These are phyloP conservation scores for Heterobasidion irregulare DNA, from an alignment of 1,284 basidiomycete genomes.

Conservation along the genomic window DNA sequence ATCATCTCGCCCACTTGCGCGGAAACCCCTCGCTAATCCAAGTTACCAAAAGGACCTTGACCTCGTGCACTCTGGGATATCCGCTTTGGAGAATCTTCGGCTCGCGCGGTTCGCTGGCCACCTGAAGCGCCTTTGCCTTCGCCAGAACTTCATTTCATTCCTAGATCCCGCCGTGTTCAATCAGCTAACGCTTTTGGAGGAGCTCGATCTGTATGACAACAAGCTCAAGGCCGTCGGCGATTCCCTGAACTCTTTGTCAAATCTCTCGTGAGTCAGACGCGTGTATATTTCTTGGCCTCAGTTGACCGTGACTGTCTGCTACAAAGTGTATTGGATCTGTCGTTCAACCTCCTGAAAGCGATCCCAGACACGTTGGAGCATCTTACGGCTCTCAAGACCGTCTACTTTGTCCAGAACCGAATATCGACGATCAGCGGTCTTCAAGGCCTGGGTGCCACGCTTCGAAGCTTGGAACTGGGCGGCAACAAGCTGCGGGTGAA, in stretches of 20 bases:
- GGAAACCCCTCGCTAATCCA: not conserved
- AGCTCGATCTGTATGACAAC: conserved; percentile 96
- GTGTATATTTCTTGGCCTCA: not conserved
- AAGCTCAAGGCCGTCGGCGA: conserved; percentile 70
- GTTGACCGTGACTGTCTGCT: not conserved
- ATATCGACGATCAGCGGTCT: conserved; percentile 75
- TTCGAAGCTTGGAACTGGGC: conserved; percentile 87
- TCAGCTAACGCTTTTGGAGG: conserved; percentile 67
- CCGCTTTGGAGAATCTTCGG: conserved; percentile 53
- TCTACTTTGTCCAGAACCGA: conserved; percentile 97
- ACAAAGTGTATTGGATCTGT: conserved; percentile 78
- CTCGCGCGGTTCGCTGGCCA: conserved; percentile 64
- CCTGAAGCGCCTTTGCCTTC: conserved; percentile 75
- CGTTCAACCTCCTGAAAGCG: conserved; percentile 84
- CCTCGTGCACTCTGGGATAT: conserved; percentile 78
- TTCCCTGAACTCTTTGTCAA: conserved; percentile 53
- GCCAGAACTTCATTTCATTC: conserved; percentile 80
- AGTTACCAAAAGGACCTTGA: conserved; percentile 70
- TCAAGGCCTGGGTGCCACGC: conserved; percentile 45
- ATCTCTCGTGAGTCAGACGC: conserved; percentile 54
- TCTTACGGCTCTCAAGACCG: conserved; percentile 59
- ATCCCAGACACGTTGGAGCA: conserved; percentile 58
- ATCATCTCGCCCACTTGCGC: not conserved
- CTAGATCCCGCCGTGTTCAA: conserved; percentile 65
- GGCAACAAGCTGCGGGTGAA: conserved; percentile 84